Conservation (phyloP, 2,329 filamentous ascomycete genomes). For the Pseudodiploospora longispora region DNA sequence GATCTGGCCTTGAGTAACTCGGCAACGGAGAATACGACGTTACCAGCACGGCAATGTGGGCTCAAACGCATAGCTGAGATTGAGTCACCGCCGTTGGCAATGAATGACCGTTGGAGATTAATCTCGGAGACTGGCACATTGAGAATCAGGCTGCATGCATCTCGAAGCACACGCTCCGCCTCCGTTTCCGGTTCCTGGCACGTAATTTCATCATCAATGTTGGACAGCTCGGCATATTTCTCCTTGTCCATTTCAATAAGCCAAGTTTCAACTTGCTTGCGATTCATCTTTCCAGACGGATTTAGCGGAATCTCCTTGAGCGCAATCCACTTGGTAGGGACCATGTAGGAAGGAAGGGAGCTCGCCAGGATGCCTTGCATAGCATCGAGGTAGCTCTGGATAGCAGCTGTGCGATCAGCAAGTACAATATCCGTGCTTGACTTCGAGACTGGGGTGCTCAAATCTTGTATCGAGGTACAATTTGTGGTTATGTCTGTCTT, state of each 20-base stretch:
- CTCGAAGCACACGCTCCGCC: background rate
- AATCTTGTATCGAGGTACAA: too few relatives aligned
- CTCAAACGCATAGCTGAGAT: constrained; percentile 29
- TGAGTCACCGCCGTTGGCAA: constrained; percentile 33
- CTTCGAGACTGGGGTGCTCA: too few relatives aligned
- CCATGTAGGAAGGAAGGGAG: constrained; percentile 1
- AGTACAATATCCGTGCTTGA: too few relatives aligned
- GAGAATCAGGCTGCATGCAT: background rate
- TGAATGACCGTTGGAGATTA: constrained; percentile 19
- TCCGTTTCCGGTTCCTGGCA: too few relatives aligned
- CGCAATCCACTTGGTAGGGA: constrained; percentile 4
- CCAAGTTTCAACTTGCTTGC: background rate
- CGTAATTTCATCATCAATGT: background rate
- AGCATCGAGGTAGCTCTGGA: too few relatives aligned
- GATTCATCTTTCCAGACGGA: constrained; percentile 6
- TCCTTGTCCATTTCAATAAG: background rate
- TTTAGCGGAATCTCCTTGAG: constrained; percentile 1
- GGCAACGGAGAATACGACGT: background rate
- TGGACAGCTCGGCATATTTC: background rate
- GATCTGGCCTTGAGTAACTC: background rate
- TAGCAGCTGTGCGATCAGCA: too few relatives aligned
- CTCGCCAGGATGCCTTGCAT: background rate
- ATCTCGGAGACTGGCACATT: background rate
- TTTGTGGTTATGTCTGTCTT: too few relatives aligned
- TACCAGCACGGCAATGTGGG: background rate